Conservation (phyloP, 2,329 filamentous ascomycete species). For the Mycosphaerelloides madeirae region DNA sequence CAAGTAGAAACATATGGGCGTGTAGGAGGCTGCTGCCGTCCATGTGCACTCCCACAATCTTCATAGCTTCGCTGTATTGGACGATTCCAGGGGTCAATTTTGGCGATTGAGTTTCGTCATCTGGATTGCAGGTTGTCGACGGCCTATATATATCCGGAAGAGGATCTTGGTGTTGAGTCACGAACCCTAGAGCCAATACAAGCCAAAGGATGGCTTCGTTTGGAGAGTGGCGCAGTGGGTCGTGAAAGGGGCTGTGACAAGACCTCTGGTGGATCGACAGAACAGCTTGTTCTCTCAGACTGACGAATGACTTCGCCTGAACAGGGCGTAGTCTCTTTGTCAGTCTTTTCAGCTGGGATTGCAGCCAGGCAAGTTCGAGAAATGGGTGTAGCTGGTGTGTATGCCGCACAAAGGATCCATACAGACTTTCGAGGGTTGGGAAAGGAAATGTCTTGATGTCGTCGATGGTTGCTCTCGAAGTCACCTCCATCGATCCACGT, state of each 20-base stretch:
- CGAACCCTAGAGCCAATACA: not conserved
- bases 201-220: not conserved
- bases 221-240: not conserved
- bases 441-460: too few relatives aligned
- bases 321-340: too few relatives aligned
- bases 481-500: too few relatives aligned
- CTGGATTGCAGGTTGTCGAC: too few relatives aligned
- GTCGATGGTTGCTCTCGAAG: too few relatives aligned
- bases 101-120: not conserved
- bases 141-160: not conserved
- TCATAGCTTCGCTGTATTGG: slow-evolving; percentile 77
- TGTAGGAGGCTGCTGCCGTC: slow-evolving; percentile 73
- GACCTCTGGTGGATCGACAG: not conserved
- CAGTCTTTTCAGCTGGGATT: too few relatives aligned
- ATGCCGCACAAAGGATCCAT: too few relatives aligned
- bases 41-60: slow-evolving; percentile 74
- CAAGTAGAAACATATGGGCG: slow-evolving; percentile 76
- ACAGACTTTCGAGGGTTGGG: too few relatives aligned
- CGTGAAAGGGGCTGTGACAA: not conserved
- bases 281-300: too few relatives aligned
- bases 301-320: too few relatives aligned
- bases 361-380: too few relatives aligned
- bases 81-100: slow-evolving; percentile 63
- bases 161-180: not conserved
- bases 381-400: too few relatives aligned